Conservation (phyloP, 768 basidiomycete species). For the Tulasnella sp. region DNA sequence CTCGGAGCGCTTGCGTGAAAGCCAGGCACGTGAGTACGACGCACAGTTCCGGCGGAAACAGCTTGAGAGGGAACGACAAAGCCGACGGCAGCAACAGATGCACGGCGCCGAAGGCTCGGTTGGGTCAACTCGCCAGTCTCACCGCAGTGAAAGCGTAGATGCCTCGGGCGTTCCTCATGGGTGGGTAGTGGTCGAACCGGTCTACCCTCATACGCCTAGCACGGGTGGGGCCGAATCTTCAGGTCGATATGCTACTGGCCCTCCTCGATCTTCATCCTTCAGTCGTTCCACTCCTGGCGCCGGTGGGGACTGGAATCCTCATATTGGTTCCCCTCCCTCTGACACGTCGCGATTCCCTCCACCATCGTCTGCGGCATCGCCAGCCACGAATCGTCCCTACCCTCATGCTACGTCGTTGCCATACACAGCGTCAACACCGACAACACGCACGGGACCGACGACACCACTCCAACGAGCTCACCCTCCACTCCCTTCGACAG, state of each 20-base stretch:
- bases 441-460: not conserved
- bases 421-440: not conserved
- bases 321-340: not conserved
- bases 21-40: slow-evolving; percentile 24
- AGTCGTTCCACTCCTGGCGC: not conserved
- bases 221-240: not conserved
- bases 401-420: slow-evolving; percentile 2
- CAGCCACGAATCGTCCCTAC: slow-evolving; percentile 4
- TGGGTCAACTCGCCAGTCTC: not conserved
- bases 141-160: slow-evolving; percentile 8
- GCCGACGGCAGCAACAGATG: slow-evolving; percentile 26
- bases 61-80: slow-evolving; percentile 26
- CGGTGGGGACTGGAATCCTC: not conserved
- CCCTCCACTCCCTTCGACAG: not conserved
- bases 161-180: slow-evolving; percentile 10
- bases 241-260: not conserved
- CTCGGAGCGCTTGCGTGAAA: slow-evolving; percentile 27
- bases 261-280: not conserved
- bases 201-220: not conserved
- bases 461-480: slow-evolving; percentile 6
- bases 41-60: slow-evolving; percentile 26
- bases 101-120: slow-evolving; percentile 9
- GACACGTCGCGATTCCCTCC: slow-evolving; percentile 7
- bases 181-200: slow-evolving; percentile 5
- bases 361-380: not conserved